Evolutionary conservation across 2,329 filamentous ascomycete species (phyloP).

Genomic region (Trichoderma sp.): DNA sequence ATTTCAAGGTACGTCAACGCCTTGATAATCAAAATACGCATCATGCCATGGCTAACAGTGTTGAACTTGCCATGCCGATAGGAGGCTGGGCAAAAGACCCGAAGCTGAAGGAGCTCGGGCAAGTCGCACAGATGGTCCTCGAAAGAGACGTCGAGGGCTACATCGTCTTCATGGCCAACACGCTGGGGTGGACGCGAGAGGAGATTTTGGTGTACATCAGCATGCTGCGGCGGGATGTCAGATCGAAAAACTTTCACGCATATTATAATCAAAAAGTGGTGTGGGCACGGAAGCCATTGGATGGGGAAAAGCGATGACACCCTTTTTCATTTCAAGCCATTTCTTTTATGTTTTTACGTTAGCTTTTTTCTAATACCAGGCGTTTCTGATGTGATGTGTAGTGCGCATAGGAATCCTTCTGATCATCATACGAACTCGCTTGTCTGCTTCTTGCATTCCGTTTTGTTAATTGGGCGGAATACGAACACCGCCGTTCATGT

Average conservation of each 20-base stretch:
- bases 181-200: constrained; percentile 14
- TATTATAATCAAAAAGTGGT: constrained; percentile 21
- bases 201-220: constrained; percentile 19
- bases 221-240: constrained; percentile 15
- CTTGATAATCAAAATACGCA: background rate
- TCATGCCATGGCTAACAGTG: background rate
- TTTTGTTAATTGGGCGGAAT: background rate
- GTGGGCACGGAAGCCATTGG: constrained; percentile 17
- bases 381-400: background rate
- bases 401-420: background rate
- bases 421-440: background rate
- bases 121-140: constrained; percentile 34
- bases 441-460: background rate
- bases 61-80: constrained; percentile 23
- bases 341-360: background rate
- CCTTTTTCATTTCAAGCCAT: background rate
- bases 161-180: constrained; percentile 23
- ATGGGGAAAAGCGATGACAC: background rate
- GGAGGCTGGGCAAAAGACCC: constrained; percentile 29
- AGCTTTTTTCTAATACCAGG: background rate
- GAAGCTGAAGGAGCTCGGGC: constrained; percentile 29
- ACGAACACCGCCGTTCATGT: background rate
- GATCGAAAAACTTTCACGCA: constrained; percentile 7
- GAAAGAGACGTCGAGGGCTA: constrained; percentile 38
- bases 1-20: constrained; percentile 27